Evolutionary conservation across 495 filamentous ascomycete genomes (phyloP).

Genomic region (Clohesyomyces aquaticus): DNA sequence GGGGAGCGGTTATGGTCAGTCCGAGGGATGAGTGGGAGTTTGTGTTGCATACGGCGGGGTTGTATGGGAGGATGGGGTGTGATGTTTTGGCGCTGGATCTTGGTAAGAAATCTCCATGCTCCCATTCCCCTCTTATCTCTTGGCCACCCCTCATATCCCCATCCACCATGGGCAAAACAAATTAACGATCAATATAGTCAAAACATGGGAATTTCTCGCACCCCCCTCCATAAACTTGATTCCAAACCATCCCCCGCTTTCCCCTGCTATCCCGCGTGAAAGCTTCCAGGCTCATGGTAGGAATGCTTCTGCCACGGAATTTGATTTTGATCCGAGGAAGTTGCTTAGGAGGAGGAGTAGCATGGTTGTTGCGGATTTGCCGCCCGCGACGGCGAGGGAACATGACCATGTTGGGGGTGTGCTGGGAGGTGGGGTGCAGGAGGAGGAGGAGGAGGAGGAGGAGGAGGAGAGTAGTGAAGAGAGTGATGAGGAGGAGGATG

Average conservation of each 20-base stretch:
- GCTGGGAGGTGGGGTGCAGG: slow-evolving; percentile 26
- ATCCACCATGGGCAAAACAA: too few relatives aligned
- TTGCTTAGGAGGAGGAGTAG: slow-evolving; percentile 73
- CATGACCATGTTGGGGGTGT: slow-evolving; percentile 22
- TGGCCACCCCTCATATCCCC: not conserved
- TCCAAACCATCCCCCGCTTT: slow-evolving; percentile 51
- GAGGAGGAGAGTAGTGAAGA: slow-evolving; percentile 39
- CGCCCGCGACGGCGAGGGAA: too few relatives aligned
- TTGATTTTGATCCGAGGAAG: slow-evolving; percentile 62
- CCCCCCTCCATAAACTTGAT: slow-evolving; percentile 46
- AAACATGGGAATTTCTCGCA: slow-evolving; percentile 53
- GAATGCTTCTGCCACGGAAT: slow-evolving; percentile 39
- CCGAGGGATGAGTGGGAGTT: slow-evolving; percentile 85
- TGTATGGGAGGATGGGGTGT: slow-evolving; percentile 95
- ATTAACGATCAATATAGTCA: slow-evolving; percentile 26
- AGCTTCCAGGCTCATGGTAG: slow-evolving; percentile 20
- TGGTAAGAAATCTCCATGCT: slow-evolving; percentile 34
- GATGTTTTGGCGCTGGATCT: slow-evolving; percentile 88
- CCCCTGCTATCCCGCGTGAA: slow-evolving; percentile 28
- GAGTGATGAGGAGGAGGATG: slow-evolving; percentile 27
- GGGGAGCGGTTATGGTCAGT: slow-evolving; percentile 80
- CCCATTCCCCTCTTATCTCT: not conserved
- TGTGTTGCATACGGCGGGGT: slow-evolving; percentile 80
- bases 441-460: slow-evolving; percentile 41
- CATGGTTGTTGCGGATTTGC: slow-evolving; percentile 80